Evolutionary conservation across 1,284 basidiomycete genomes (phyloP).

Genomic region (Pseudozyma hubeiensis): DNA sequence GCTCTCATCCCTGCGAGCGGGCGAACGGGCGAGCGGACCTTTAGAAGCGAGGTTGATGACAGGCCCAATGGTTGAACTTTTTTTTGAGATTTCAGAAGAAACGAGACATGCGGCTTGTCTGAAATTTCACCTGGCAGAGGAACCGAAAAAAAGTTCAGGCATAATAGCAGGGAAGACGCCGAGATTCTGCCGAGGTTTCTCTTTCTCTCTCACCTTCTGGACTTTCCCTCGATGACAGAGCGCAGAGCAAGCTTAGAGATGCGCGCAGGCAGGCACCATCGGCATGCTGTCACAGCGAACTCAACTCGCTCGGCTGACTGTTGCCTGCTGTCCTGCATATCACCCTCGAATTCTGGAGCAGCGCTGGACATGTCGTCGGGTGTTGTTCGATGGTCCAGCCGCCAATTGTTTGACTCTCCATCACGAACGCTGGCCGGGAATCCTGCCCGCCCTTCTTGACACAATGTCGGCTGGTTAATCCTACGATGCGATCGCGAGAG

Average conservation of each 20-base stretch:
- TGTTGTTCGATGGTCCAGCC: no score
- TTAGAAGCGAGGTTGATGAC: constrained; percentile 15
- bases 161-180: background rate
- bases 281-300: background rate
- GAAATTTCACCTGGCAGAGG: background rate
- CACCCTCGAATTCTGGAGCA: background rate
- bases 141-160: background rate
- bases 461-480: no score
- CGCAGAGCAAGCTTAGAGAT: background rate
- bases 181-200: background rate
- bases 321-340: background rate
- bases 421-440: no score
- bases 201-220: background rate
- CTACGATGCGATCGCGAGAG: no score
- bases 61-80: constrained; percentile 7
- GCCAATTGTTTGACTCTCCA: no score
- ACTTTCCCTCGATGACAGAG: background rate
- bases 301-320: background rate
- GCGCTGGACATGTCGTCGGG: background rate
- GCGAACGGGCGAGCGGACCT: constrained; percentile 2
- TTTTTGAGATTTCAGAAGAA: constrained; percentile 41
- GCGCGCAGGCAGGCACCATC: background rate
- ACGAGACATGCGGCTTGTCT: constrained; percentile 6
- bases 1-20: no score
- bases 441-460: no score